Evolutionary conservation across 1,284 basidiomycete species (phyloP), one percentile per base, ranked within the genome.

Genomic region (Pyrrhoderma lamaoense): DNA sequence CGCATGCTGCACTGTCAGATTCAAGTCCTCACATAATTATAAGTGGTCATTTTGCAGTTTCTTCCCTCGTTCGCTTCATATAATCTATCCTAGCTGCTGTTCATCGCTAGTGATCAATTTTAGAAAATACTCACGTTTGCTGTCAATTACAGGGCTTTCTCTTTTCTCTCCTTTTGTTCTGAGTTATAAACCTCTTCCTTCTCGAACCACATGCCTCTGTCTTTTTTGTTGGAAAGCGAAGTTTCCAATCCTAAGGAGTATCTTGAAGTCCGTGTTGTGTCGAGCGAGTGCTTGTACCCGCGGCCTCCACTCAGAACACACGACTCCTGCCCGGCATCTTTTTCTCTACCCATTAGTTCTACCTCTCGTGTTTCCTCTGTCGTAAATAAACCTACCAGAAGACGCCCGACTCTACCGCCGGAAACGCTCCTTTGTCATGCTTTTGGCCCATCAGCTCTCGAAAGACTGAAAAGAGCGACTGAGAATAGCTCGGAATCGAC

Each of bases 391-490:
- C 22, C 39, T n/a, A 9, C 42, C 27, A 34, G 21, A 21, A 54
- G 9, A 27, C 34, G 44, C 3, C 44, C 48, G 8, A 39, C 23
- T 18, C 25, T 54, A 16, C 45, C 53, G 3, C 43, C 47, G n/a
- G 53, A 50, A 18, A 49, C 47, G 16, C 38, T 54, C 18, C 48
- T 49, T 19, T 21, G 16, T 23, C 53, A 54, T 25, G 53, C 53
- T 4, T 54, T 54, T 21, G 53, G 53, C 11, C 34, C 53, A 3
- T 9, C 37, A 31, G 46, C 46, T 16, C 46, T 35, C 8, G 37
- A 35, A 35, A 19, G 31, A 36, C n/a, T 34, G 23, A n/a, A 25
- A 21, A 5, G 42, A 8, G 21, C 38, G n/a, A 8, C 21, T 21
- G 5, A 3, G 8, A n/a, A 5, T 8, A 42, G 9, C 36, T 34